Evolutionary conservation across 1,284 basidiomycete species (phyloP).

Genomic region (Xerocomus nothofagi): DNA sequence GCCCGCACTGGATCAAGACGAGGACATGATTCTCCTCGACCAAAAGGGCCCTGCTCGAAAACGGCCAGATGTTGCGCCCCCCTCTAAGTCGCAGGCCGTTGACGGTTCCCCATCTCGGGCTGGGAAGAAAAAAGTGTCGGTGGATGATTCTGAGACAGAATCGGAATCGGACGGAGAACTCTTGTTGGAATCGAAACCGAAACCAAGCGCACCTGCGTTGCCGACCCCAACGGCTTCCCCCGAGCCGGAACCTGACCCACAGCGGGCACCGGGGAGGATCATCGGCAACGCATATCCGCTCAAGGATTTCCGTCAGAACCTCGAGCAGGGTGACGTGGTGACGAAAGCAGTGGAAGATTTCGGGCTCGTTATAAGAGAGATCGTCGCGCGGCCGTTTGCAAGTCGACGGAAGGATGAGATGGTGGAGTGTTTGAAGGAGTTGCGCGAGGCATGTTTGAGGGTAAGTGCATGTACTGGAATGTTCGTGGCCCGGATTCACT

Average conservation of each 20-base stretch:
- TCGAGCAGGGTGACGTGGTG: constrained; percentile 73
- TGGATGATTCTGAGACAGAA: constrained; percentile 44
- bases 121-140: constrained; percentile 31
- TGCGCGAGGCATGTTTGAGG: constrained; percentile 66
- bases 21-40: constrained; percentile 63
- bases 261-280: constrained; percentile 53
- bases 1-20: constrained; percentile 63
- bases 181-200: constrained; percentile 27
- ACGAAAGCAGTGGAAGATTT: constrained; percentile 82
- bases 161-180: constrained; percentile 43
- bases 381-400: constrained; percentile 70
- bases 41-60: constrained; percentile 38
- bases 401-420: constrained; percentile 64
- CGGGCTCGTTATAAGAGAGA: constrained; percentile 66
- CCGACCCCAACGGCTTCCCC: constrained; percentile 54
- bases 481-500: not conserved
- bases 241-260: constrained; percentile 44
- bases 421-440: constrained; percentile 65
- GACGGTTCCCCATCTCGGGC: constrained; percentile 11
- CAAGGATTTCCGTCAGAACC: constrained; percentile 71
- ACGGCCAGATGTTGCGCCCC: not conserved
- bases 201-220: constrained; percentile 26
- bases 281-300: constrained; percentile 75
- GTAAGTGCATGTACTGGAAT: constrained; percentile 37
- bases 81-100: constrained; percentile 7